phyloP scores from a whole-genome alignment of 163 green algal species.

The Smithsoniella earleae region DNA sequence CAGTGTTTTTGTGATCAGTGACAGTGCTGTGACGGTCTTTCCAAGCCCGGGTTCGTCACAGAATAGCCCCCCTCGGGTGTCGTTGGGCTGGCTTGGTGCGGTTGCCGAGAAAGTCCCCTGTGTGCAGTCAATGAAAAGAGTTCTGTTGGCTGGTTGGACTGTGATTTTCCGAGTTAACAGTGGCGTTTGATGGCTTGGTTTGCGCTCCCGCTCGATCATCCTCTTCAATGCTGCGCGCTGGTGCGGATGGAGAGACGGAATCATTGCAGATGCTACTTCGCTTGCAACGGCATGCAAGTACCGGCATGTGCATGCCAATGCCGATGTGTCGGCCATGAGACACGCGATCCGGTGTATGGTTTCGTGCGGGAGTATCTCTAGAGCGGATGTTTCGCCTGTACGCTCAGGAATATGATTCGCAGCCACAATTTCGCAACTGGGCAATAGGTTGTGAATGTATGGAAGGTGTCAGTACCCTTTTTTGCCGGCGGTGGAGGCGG shows the following conservation, averaged over 20 bases:
- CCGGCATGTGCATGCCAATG: constrained; percentile 6
- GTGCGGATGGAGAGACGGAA: constrained; percentile 18
- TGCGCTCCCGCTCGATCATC: constrained; percentile 2
- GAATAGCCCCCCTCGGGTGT: constrained; percentile 11
- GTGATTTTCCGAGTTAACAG: neutral
- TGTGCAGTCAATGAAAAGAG: too few species aligned
- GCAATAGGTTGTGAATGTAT: neutral
- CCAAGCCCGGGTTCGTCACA: constrained; percentile 56
- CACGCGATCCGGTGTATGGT: neutral
- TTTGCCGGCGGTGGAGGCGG: neutral
- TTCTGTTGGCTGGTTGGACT: neutral
- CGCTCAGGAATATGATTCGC: too few species aligned
- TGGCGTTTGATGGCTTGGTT: neutral
- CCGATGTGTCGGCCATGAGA: neutral
- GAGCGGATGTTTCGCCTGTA: constrained; percentile 1
- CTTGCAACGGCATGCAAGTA: neutral
- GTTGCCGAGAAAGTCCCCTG: too few species aligned
- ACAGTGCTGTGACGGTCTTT: constrained; percentile 83
- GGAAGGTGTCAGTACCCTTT: neutral
- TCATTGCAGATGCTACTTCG: neutral
- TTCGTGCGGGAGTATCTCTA: constrained; percentile 3
- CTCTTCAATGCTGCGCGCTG: neutral
- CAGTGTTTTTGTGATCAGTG: constrained; percentile 68
- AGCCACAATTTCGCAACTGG: neutral
- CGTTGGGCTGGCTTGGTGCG: too few species aligned